Conservation (phyloP, 202 grass and related monocot genomes). For the Musa balbisiana region DNA sequence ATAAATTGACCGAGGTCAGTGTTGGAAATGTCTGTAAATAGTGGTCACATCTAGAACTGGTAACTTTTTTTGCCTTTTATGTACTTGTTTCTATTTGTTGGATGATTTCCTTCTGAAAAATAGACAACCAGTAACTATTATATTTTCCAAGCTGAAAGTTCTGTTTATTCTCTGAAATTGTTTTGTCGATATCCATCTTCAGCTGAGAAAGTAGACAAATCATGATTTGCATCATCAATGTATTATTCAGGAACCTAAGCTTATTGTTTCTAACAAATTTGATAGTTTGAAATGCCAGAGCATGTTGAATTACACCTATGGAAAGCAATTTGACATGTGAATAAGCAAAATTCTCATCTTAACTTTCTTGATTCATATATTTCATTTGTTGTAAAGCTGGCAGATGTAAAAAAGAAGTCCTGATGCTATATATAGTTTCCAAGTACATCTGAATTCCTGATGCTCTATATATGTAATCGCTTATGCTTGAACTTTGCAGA, state of each 20-base stretch:
- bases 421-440: too few species aligned
- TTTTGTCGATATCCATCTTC: too few species aligned
- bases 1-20: constrained; percentile 70
- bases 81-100: neutral
- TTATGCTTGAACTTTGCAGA: too few species aligned
- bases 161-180: neutral
- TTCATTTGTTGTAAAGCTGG: too few species aligned
- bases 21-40: neutral
- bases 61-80: neutral
- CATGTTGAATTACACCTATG: neutral
- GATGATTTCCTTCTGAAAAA: neutral
- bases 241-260: neutral
- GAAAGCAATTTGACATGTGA: too few species aligned
- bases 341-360: too few species aligned
- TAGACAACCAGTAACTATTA: neutral
- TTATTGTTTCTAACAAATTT: neutral
- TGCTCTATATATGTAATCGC: too few species aligned
- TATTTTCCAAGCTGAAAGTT: neutral
- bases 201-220: neutral
- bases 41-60: neutral
- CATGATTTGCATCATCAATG: neutral
- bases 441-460: too few species aligned
- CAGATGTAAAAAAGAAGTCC: too few species aligned
- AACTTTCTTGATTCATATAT: too few species aligned
- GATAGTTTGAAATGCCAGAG: neutral